Evolutionary conservation across 805 yeast species (phyloP).

Genomic region (Cyberlindnera amylophila): DNA sequence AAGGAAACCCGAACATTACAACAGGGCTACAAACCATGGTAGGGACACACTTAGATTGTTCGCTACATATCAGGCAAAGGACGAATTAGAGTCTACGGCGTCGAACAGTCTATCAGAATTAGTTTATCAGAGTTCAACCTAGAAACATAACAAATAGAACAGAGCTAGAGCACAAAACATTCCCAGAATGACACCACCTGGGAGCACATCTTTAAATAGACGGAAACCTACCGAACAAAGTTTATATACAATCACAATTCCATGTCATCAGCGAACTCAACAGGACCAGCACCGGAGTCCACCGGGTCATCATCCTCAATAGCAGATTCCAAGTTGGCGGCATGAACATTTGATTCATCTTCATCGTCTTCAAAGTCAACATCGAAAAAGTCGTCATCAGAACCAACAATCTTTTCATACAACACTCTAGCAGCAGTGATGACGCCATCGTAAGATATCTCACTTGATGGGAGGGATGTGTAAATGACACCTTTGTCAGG

Average conservation of each 20-base stretch:
- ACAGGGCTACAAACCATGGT: background rate
- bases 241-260: conserved; percentile 17
- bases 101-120: no score
- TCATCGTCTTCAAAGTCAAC: conserved; percentile 91
- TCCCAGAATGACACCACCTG: no score
- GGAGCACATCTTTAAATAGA: background rate
- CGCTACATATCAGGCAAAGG: no score
- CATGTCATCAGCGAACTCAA: conserved; percentile 37
- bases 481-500: conserved; percentile 47
- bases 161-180: no score
- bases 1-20: conserved; percentile 13
- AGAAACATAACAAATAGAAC: no score
- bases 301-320: conserved; percentile 21
- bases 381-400: conserved; percentile 94
- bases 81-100: no score
- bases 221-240: background rate
- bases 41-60: background rate
- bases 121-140: no score
- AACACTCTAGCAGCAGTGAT: conserved; percentile 75
- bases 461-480: conserved; percentile 72
- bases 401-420: conserved; percentile 79
- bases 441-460: conserved; percentile 87
- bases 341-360: conserved; percentile 35
- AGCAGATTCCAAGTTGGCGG: conserved; percentile 23
- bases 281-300: conserved; percentile 28